Base-by-base conservation (phyloP, 352 stramenopile species). In the Pythium brassicae region DNA sequence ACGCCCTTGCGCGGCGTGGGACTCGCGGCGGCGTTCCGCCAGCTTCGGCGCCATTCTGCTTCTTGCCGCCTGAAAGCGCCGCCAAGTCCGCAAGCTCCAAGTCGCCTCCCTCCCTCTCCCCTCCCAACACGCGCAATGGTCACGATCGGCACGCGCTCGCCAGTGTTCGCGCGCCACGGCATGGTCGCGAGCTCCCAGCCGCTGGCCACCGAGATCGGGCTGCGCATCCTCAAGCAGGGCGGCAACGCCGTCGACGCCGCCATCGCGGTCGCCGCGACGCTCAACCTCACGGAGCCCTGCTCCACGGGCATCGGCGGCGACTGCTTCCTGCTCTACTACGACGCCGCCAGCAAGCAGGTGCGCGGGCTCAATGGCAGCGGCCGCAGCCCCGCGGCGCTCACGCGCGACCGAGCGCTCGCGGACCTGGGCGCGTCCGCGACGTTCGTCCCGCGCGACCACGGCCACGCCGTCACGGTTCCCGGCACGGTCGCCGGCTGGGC, bases 291-390 rank as follows among this genome's bases (percentile, higher is more conserved):
- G 44, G 79, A 92, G 51, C 83, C 77, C 9, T 86, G 77, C 69
- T 90, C 77, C 17, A 96, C 84, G 3, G 83, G 84, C 51, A 88
- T 92, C 45, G 90, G 74, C 29, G 90, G 90, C 29, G 96, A 99
- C 77, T 97, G 93, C 74, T 99, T 99, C 69, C 72, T 96, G 62
- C 85, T 99, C 29, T 98, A 91, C 72, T 99, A 95, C 65, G 81
- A 98, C 64, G 83, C 86, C 20, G 65, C 69, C 20, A 92, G 65
- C 12, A 87, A 87, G 53, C 68, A 86, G 39, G 93, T 99, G 25
- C 71, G 66, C 15, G 86, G 78, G 2, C 74, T 99, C 47, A 98
- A 98, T 66, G 96, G 95, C 27, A 98, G 86, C 57, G 96, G 96
- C 26, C 76, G 76, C 53, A 93, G 81, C 62, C 81, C 94, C 17